phyloP scores from a whole-genome alignment of 495 filamentous ascomycete genomes.

The Neurospora sp. region DNA sequence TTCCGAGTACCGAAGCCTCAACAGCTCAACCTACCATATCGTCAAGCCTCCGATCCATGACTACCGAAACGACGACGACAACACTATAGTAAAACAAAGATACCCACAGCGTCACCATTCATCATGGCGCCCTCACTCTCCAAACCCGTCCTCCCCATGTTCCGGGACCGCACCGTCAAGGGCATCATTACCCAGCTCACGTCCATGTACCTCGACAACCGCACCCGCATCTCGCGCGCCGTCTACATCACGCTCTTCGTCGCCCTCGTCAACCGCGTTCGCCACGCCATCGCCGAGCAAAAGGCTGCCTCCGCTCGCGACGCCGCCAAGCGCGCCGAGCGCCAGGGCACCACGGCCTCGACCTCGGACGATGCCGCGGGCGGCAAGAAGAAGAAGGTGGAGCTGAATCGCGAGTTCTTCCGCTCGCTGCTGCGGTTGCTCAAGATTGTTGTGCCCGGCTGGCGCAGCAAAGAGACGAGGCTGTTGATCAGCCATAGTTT shows the following conservation, averaged over 20 bases:
- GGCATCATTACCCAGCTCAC: conserved; percentile 64
- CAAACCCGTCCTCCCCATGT: conserved; percentile 48
- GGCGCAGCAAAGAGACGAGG: conserved; percentile 77
- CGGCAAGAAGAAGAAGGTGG: conserved; percentile 67
- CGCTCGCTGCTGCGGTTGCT: conserved; percentile 68
- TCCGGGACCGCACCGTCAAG: conserved; percentile 62
- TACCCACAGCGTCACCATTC: neutral
- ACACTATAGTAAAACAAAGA: neutral
- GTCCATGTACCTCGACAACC: conserved; percentile 69
- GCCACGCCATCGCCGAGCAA: conserved; percentile 85
- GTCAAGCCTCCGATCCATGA: conserved; percentile 6
- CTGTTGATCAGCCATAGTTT: conserved; percentile 76
- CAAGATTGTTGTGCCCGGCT: conserved; percentile 81
- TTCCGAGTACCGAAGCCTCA: neutral
- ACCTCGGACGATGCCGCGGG: conserved; percentile 24
- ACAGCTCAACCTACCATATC: neutral
- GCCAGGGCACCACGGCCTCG: conserved; percentile 4
- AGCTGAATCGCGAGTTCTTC: conserved; percentile 94
- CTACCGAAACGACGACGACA: conserved; percentile 1
- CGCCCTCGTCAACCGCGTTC: conserved; percentile 79
- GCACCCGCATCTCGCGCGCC: conserved; percentile 79
- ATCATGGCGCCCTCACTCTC: conserved; percentile 68
- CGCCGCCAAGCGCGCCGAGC: too few relatives aligned
- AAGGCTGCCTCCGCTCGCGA: conserved; percentile 59
- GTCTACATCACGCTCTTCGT: conserved; percentile 89